Conservation (phyloP, 495 filamentous ascomycete species). For the Penicillium antarcticum region DNA sequence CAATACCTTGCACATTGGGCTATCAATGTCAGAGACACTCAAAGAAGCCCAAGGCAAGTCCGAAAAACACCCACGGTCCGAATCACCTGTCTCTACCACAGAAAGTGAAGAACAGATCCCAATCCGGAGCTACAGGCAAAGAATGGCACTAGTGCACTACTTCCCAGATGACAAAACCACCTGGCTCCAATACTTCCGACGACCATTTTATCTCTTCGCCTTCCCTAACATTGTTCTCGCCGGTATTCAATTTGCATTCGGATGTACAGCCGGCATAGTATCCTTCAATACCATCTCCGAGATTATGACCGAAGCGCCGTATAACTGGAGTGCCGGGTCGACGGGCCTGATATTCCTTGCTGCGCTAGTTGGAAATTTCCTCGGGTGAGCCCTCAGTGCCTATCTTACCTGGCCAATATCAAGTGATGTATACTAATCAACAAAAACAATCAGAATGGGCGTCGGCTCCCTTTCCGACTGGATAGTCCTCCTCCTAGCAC, state of each 20-base stretch:
- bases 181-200: constrained; percentile 34
- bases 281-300: constrained; percentile 35
- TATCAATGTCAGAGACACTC: neutral
- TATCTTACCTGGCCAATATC: no score
- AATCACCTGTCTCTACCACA: constrained; percentile 4
- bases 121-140: constrained; percentile 20
- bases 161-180: constrained; percentile 28
- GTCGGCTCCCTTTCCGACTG: constrained; percentile 29
- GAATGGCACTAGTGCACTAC: constrained; percentile 20
- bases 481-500: constrained; percentile 25
- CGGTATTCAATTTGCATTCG: constrained; percentile 32
- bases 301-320: constrained; percentile 32
- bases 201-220: constrained; percentile 31
- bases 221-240: constrained; percentile 35
- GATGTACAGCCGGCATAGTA: constrained; percentile 31
- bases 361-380: constrained; percentile 26
- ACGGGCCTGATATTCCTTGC: constrained; percentile 28
- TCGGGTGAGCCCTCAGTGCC: constrained; percentile 16
- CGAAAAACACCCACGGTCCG: constrained; percentile 9
- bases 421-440: no score
- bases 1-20: neutral
- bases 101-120: constrained; percentile 16
- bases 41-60: neutral
- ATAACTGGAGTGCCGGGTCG: constrained; percentile 28
- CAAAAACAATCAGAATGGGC: constrained; percentile 15